Evolutionary conservation across 192 early-diverging fungal genomes (phyloP).

Genomic region (Coemansia sp.): DNA sequence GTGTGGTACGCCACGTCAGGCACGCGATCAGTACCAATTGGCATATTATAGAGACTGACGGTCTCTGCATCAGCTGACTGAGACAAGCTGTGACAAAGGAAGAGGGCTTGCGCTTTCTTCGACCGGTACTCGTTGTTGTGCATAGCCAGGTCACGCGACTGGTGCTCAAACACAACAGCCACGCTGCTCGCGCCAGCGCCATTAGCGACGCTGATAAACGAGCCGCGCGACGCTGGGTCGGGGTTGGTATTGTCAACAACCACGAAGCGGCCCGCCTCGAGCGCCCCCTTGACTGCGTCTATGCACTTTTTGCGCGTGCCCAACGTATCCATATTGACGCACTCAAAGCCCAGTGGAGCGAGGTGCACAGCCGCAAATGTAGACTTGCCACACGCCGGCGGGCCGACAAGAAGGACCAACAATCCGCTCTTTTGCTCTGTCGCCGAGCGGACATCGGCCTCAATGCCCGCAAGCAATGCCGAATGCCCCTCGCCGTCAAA

Average conservation of each 20-base stretch:
- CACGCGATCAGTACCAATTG: conserved; percentile 14
- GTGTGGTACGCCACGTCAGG: conserved; percentile 44
- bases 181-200: conserved; percentile 15
- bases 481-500: not conserved
- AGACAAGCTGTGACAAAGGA: conserved; percentile 6
- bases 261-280: conserved; percentile 57
- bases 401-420: conserved; percentile 75
- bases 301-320: conserved; percentile 78
- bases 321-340: conserved; percentile 82
- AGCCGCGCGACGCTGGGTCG: conserved; percentile 55
- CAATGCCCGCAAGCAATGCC: conserved; percentile 21
- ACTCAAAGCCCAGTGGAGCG: conserved; percentile 61
- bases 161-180: conserved; percentile 56
- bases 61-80: not conserved
- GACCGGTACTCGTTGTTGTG: conserved; percentile 81
- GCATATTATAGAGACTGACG: conserved; percentile 4
- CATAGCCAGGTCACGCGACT: conserved; percentile 65
- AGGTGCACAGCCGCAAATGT: conserved; percentile 67
- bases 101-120: conserved; percentile 37
- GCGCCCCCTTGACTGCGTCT: conserved; percentile 50
- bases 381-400: conserved; percentile 83
- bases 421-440: conserved; percentile 36
- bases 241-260: conserved; percentile 88
- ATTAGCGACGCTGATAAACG: conserved; percentile 67
- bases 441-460: conserved; percentile 21